phyloP scores from a whole-genome alignment of 2,329 filamentous ascomycete genomes.

The Pseudogymnoascus sp. region DNA sequence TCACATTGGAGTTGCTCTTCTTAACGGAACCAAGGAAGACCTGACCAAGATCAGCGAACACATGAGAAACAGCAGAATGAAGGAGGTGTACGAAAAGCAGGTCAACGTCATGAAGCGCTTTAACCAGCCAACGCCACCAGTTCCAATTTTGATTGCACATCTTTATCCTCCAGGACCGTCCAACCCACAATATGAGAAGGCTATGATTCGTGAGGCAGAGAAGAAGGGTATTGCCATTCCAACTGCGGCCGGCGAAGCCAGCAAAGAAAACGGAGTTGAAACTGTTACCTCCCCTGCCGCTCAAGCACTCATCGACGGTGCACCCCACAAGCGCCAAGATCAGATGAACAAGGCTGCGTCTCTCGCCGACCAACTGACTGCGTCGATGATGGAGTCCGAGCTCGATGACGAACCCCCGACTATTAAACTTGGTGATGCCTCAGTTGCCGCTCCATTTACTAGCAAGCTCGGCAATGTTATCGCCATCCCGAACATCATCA shows the following conservation, averaged over 20 bases:
- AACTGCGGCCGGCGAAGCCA: conserved; percentile 45
- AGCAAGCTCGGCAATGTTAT: conserved; percentile 96
- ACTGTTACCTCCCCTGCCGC: conserved; percentile 62
- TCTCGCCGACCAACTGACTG: conserved; percentile 79
- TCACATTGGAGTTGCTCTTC: conserved; percentile 89
- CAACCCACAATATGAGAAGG: conserved; percentile 93
- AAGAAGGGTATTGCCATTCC: conserved; percentile 60
- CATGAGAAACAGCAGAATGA: conserved; percentile 92
- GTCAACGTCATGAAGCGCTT: conserved; percentile 85
- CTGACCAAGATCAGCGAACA: conserved; percentile 88
- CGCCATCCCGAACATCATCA: conserved; percentile 95
- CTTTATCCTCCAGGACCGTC: conserved; percentile 82
- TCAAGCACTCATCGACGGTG: conserved; percentile 48
- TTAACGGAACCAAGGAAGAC: conserved; percentile 91
- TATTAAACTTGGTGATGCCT: conserved; percentile 94
- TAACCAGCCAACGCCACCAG: conserved; percentile 86
- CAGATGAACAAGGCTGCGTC: conserved; percentile 65
- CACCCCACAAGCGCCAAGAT: conserved; percentile 49
- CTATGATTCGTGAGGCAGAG: conserved; percentile 76
- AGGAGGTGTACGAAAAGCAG: conserved; percentile 98
- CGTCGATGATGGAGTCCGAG: conserved; percentile 83
- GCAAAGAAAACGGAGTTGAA: conserved; percentile 49
- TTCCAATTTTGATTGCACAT: conserved; percentile 87
- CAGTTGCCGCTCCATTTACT: conserved; percentile 93
- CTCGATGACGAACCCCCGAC: conserved; percentile 85